phyloP scores from a whole-genome alignment of 805 yeast species.

The Lachancea dasiensis region DNA sequence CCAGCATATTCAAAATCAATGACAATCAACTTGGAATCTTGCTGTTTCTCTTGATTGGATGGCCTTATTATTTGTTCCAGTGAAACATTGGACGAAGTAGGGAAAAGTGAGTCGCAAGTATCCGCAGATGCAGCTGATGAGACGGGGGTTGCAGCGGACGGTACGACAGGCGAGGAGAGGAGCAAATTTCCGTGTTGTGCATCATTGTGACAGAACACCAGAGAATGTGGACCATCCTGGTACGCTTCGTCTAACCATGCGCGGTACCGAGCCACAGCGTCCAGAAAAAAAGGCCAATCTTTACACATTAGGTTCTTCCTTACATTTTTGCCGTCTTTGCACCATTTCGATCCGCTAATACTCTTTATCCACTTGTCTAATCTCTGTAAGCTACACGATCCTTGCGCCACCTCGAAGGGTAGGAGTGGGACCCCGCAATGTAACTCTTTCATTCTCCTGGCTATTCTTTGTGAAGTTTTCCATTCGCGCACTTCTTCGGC shows the following conservation, averaged over 20 bases:
- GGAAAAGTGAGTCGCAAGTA: constrained; percentile 26
- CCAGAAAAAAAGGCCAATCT: constrained; percentile 45
- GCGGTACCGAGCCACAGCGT: constrained; percentile 46
- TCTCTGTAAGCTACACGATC: constrained; percentile 66
- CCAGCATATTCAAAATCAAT: constrained; percentile 97
- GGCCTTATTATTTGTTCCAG: constrained; percentile 33
- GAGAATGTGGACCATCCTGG: constrained; percentile 37
- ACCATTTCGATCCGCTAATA: constrained; percentile 38
- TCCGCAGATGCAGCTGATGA: constrained; percentile 13
- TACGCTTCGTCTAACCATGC: constrained; percentile 48
- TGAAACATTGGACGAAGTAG: constrained; percentile 23
- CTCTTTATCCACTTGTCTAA: constrained; percentile 65
- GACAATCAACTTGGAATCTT: constrained; percentile 75
- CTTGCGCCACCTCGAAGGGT: constrained; percentile 45
- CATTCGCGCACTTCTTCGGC: constrained; percentile 69
- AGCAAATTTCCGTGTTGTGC: constrained; percentile 93
- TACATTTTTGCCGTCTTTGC: constrained; percentile 30
- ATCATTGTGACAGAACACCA: constrained; percentile 91
- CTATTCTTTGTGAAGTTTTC: constrained; percentile 74
- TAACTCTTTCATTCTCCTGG: constrained; percentile 93
- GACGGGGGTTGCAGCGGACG: constrained; percentile 11
- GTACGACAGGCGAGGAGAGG: constrained; percentile 50
- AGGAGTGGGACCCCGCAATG: constrained; percentile 73
- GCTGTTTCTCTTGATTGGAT: constrained; percentile 36
- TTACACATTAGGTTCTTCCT: constrained; percentile 35